Conservation (phyloP, 2,329 filamentous ascomycete species). For the Hansfordia pulvinata region DNA sequence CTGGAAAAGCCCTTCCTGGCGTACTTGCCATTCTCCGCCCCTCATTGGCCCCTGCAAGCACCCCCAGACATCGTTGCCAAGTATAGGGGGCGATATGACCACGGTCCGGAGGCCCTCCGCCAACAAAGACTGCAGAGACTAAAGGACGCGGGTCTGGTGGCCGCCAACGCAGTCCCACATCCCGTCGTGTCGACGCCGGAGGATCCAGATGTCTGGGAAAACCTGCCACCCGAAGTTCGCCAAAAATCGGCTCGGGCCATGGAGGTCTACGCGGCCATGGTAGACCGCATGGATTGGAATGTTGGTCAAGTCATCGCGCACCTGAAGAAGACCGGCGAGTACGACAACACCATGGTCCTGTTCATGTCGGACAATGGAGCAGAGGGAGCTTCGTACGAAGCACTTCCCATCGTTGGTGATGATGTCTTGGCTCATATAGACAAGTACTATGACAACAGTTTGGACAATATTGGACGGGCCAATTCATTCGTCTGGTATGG, state of each 20-base stretch:
- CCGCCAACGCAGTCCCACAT: slow-evolving; percentile 8
- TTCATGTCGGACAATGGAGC: slow-evolving; percentile 42
- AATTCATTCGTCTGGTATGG: slow-evolving; percentile 40
- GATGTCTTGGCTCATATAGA: slow-evolving; percentile 9
- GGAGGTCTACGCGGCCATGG: slow-evolving; percentile 38
- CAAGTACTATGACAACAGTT: slow-evolving; percentile 6
- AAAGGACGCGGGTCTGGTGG: slow-evolving; percentile 19
- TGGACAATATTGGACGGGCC: slow-evolving; percentile 38
- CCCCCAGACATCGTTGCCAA: slow-evolving; percentile 28
- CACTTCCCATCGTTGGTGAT: slow-evolving; percentile 7
- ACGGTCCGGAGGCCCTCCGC: slow-evolving; percentile 32
- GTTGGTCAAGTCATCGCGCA: slow-evolving; percentile 35
- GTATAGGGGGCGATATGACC: slow-evolving; percentile 33
- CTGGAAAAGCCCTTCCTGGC: slow-evolving; percentile 30
- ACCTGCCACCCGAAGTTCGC: no score
- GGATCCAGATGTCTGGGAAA: no score
- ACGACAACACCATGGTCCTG: slow-evolving; percentile 38
- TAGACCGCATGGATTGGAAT: slow-evolving; percentile 35
- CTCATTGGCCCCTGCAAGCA: slow-evolving; percentile 38
- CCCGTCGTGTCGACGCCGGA: no score
- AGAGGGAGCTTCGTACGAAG: slow-evolving; percentile 24
- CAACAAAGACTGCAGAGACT: slow-evolving; percentile 24
- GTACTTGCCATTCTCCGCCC: slow-evolving; percentile 32
- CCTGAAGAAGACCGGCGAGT: slow-evolving; percentile 28
- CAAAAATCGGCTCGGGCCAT: slow-evolving; percentile 9